phyloP scores from a whole-genome alignment of 306 rosid species.

The Sindora glabra region DNA sequence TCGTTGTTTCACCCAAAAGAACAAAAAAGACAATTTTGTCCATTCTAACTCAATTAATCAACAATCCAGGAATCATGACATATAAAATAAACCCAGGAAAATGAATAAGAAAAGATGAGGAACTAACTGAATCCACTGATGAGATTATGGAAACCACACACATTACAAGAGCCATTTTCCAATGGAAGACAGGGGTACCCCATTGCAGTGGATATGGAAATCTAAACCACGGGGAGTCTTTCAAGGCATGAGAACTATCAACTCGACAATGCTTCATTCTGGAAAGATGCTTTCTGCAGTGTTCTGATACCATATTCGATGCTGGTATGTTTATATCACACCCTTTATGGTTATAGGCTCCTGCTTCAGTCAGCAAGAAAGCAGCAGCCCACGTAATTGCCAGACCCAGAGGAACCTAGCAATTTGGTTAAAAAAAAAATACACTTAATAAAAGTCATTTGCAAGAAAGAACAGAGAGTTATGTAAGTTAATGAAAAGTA shows the following conservation, averaged over 20 bases:
- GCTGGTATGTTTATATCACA: slow-evolving; percentile 88
- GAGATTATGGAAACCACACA: slow-evolving; percentile 86
- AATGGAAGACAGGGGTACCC: slow-evolving; percentile 96
- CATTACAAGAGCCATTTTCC: slow-evolving; percentile 96
- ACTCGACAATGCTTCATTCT: slow-evolving; percentile 93
- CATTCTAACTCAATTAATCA: too few relatives aligned
- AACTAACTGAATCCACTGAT: slow-evolving; percentile 96
- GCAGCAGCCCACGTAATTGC: slow-evolving; percentile 95
- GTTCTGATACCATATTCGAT: slow-evolving; percentile 76
- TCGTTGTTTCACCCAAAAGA: too few relatives aligned
- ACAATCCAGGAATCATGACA: slow-evolving; percentile 6
- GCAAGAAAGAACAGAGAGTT: not conserved
- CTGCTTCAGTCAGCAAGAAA: slow-evolving; percentile 81
- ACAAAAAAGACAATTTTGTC: too few relatives aligned
- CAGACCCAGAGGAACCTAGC: slow-evolving; percentile 94
- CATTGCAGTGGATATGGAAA: slow-evolving; percentile 98
- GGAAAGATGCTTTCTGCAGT: slow-evolving; percentile 85
- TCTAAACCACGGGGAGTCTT: slow-evolving; percentile 90
- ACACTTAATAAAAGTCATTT: slow-evolving; percentile 8
- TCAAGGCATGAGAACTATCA: slow-evolving; percentile 77
- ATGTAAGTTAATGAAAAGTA: slow-evolving; percentile 5
- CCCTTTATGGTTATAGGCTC: slow-evolving; percentile 80
- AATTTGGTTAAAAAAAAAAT: slow-evolving; percentile 19
- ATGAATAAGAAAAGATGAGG: slow-evolving; percentile 22
- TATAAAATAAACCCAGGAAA: slow-evolving; percentile 4